Percentiles rank a stretch among this genome's conserved stretches.
phyloP scores from a whole-genome alignment of 345 rosid genomes.

The Eucalyptus caleyi region DNA sequence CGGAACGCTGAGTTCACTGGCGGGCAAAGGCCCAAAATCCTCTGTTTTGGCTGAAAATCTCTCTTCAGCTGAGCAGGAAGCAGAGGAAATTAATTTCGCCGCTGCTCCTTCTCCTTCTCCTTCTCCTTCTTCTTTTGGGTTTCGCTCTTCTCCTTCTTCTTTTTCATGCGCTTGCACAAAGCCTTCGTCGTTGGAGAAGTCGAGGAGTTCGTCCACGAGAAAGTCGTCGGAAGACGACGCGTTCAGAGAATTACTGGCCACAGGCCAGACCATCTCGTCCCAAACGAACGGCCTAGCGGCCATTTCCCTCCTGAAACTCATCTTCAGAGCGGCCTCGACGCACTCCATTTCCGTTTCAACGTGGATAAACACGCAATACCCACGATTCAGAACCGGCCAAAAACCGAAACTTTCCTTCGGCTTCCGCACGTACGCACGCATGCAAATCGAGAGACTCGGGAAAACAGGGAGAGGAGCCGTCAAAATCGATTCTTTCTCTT shows the following conservation, averaged over 20 bases:
- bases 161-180: slow-evolving; percentile 17
- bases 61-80: not conserved
- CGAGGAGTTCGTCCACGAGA: slow-evolving; percentile 68
- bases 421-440: not conserved
- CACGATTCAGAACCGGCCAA: not conserved
- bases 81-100: not conserved
- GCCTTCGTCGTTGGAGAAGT: slow-evolving; percentile 61
- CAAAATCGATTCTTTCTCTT: not conserved
- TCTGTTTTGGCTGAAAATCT: slow-evolving; percentile 3
- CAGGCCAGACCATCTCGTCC: not conserved
- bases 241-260: not conserved
- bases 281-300: slow-evolving; percentile 13
- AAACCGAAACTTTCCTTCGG: not conserved
- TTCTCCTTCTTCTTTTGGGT: not conserved
- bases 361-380: not conserved
- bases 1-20: slow-evolving; percentile 56
- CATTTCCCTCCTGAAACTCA: slow-evolving; percentile 49
- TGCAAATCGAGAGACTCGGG: not conserved
- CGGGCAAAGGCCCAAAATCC: slow-evolving; percentile 29
- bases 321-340: slow-evolving; percentile 59
- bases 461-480: not conserved
- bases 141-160: not conserved
- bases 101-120: not conserved
- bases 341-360: slow-evolving; percentile 43
- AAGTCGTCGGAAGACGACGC: slow-evolving; percentile 54